A percentile compares a stretch with the other conserved stretches of the same genome.
phyloP scores from a whole-genome alignment of 306 rosid species.

The Lablab purpureus region DNA sequence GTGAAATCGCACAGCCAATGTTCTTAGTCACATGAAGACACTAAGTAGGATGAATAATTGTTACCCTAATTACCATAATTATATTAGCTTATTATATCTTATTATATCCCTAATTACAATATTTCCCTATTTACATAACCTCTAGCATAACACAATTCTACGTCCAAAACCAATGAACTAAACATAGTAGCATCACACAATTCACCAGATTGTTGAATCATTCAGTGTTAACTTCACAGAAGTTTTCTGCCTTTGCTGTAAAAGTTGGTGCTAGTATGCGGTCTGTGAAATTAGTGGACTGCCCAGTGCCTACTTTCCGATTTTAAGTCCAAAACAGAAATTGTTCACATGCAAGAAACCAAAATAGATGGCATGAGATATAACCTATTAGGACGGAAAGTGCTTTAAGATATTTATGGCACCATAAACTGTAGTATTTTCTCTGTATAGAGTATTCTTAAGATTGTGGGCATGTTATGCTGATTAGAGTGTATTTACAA shows the following conservation, averaged over 20 bases:
- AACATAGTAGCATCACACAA: constrained; percentile 14
- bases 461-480: not conserved
- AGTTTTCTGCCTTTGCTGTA: not conserved
- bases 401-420: not conserved
- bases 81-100: not conserved
- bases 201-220: constrained; percentile 1
- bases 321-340: not conserved
- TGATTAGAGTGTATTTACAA: not conserved
- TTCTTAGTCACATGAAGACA: not conserved
- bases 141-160: not conserved
- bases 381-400: not conserved
- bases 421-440: constrained; percentile 1
- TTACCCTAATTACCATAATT: not conserved
- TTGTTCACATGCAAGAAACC: not conserved
- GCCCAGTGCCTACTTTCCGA: not conserved
- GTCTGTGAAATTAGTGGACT: not conserved
- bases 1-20: not conserved
- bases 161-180: not conserved
- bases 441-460: not conserved
- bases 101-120: not conserved
- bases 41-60: not conserved
- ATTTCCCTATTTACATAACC: not conserved
- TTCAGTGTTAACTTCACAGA: not conserved
- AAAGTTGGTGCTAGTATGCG: not conserved
- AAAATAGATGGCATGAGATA: not conserved